Evolutionary conservation across 2,329 filamentous ascomycete genomes (phyloP), one percentile per base, ranked within the genome.

Genomic region (Stagonosporopsis cucurbitacearum): DNA sequence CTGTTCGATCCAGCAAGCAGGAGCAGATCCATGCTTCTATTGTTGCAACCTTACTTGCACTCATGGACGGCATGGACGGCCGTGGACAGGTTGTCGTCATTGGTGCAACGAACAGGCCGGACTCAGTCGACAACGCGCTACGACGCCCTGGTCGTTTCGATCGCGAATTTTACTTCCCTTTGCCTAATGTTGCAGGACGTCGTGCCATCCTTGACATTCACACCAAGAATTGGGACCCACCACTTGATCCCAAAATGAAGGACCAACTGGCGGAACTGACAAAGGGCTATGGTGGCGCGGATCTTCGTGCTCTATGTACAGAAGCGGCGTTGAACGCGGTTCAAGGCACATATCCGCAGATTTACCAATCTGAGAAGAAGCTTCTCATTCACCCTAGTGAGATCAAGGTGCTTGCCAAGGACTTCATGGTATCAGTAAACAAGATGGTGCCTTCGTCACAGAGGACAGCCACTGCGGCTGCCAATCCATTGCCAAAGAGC

Each of bases 1-100:
- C 95, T 47, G 95, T 98, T 30, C 86, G 95, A 66, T 98, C 95
- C 12, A 97, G 94, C 77, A 98, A 98, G 75, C 94, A 98, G 78
- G 95, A 99, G 73, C 95, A 99, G 77, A 98, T 98, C 57, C 95
- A 99, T 76, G 92, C 95, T 6, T 98, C 94, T 2, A 99, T 99
- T 50, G 81, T 82, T 17, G 78, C 82, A 3, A 81, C 81, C 0
- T 81, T 84, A 43, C 75, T 82, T 48, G 75, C 77, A 6, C 73
- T 83, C 7, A 78, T 80, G 58, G 82, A 84, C 66, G 74, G 81
- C 7, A 78, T 83, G 60, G 81, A 82, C 40, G 78, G 81, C 50
- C 79, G 82, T 55, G 80, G 79, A 62, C 95, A 99, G 76, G 95
- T 99, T 58, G 96, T 99, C 72, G 93, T 99, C 32, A 98, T 99